Evolutionary conservation across 176 grass and related monocot species (phyloP), one percentile per base, ranked within the genome.

Genomic region (Pharus latifolius): DNA sequence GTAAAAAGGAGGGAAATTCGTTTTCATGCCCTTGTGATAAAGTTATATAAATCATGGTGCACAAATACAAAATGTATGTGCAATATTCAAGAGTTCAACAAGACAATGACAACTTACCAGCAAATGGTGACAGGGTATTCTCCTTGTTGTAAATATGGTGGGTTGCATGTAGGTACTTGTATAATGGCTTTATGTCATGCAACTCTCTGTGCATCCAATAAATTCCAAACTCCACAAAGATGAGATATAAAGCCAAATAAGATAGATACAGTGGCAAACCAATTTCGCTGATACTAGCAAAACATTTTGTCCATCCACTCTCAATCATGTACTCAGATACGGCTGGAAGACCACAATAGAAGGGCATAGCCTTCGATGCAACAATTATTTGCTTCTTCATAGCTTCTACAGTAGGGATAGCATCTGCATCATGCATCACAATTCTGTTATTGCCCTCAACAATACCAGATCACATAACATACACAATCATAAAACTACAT

Each of bases 111-210:
- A 66, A 67, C 79, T 78, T 69, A 99, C 95, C 95, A 15, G 90
- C 95, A 79, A 94, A 99, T 31, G 95, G 95, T 55, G 95, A 99
- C 13, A 99, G 74, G 0, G 90, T 99, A 60, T 94, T 99, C 70
- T 99, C 90, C 90, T 99, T 99, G 63, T 99, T 99, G 87, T 99
- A 94, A 30, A 99, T 86, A 69, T 99, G 95, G 71, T 99, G 95
- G 25, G 87, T 88, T 42, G 84, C 76, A 77, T 99, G 95, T 41
- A 99, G 82, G 53, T 85, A 76, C 64, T 99, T 99, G 82, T 99
- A 99, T 23, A 99, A 67, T 60, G 95, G 90, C 38, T 99, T 99
- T 83, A 99, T 88, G 40, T 98, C 95, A 85, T 98, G 95, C 78
- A 98, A 85, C 67, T 98, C 87, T 77, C 95, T 84, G 56, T 99